Evolutionary conservation across 106 monocot species (phyloP), one percentile per base, ranked within the genome.

Genomic region (Dioscorea alata): DNA sequence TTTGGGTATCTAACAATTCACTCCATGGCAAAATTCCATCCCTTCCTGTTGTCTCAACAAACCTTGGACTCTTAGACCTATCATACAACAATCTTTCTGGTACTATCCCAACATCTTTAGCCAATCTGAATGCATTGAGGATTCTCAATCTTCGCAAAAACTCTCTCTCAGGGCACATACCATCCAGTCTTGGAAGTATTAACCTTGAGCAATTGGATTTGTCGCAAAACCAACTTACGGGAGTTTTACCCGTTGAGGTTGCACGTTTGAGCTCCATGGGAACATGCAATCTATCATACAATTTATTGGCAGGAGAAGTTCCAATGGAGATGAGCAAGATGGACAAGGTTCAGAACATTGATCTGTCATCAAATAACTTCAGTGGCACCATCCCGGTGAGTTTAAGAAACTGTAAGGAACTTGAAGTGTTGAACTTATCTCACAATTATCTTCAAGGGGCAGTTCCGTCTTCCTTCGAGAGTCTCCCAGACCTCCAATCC

Each of bases 221-320:
- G 67, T 80, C 82, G 8, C 58, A 83, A 25, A 83, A 83, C 32
- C 77, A 15, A 31, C 80, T 83, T 14, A 66, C 67, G 50, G 78
- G 83, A 28, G 53, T 8, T 9, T 51, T 87, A 59, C 83, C 77
- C 21, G 48, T 25, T 25, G 69, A 77, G 68, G 67, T 80, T 65
- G 66, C 77, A 71, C 42, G 78, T 23, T 69, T 78, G 57, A 65
- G 7, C 0, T 20, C 22, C 22, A 22, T 59, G 5, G 9, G 10
- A 20, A 59, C 12, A 23, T 22, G 0, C 23, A 78, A 73, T 66
- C 63, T 73, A 52, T 77, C 73, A 16, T 6, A 70, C 54, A 77
- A 77, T 66, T 65, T 65, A 32, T 25, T 73, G 8, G 28, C 19
- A n/a, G 66, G 73, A 33, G 14, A 17, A 48, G 8, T 77, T 51